A percentile compares a stretch with the other conserved stretches of the same genome.
Evolutionary conservation across 257 asterid genomes (phyloP).

Genomic region (Solanum commersonii): DNA sequence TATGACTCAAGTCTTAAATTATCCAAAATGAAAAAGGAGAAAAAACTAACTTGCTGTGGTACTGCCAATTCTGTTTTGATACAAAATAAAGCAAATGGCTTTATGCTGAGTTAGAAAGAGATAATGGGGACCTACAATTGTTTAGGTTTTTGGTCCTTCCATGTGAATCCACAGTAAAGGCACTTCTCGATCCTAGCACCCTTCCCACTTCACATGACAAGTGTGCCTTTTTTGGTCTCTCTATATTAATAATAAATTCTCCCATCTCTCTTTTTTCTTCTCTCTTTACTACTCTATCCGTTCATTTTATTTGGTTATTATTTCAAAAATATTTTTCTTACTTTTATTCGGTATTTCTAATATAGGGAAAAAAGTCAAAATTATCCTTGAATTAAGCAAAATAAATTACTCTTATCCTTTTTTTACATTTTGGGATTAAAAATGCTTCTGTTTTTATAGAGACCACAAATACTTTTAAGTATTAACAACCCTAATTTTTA

Average conservation of each 20-base stretch:
- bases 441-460: no score
- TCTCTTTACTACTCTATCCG: background rate
- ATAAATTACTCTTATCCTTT: rapidly evolving
- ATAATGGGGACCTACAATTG: background rate
- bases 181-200: background rate
- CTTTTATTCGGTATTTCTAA: no score
- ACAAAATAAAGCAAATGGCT: background rate
- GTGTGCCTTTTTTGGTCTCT: background rate
- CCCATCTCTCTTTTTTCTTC: background rate
- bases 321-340: no score
- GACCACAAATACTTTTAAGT: no score
- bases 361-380: no score
- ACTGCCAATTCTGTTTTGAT: no score
- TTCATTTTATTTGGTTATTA: no score
- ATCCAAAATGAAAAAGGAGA: background rate
- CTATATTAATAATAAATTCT: background rate
- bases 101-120: background rate
- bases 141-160: background rate
- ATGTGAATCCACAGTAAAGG: background rate
- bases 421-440: no score
- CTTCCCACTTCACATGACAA: background rate
- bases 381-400: no score
- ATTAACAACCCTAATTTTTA: no score
- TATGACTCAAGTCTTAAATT: background rate
- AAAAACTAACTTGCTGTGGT: background rate